Base-by-base conservation (phyloP, 805 yeast genomes). In the Cyberlindnera maritima region DNA sequence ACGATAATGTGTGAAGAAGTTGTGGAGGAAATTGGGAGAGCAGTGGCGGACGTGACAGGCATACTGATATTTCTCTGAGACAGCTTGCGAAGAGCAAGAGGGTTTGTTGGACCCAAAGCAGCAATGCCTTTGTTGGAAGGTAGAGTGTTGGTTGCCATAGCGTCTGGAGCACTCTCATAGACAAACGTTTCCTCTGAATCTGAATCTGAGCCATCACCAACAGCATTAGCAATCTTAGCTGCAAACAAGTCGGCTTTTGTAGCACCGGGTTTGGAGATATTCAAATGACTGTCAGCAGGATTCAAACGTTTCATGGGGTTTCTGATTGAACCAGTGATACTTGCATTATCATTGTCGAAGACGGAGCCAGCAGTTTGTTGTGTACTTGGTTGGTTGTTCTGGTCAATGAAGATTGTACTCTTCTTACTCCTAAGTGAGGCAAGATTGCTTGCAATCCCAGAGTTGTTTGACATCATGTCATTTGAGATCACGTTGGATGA, bases 141-240 rank as follows among this genome's bases (percentile, higher is more conserved):
- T 12, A 55, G 31, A 1, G 56, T 53, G 34, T 41, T 55, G 2
- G 62, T 49, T 31, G 52, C 50, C 21, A 54, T 23, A 5, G 55
- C 60, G 52, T 59, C 62, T 12, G 62, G 62, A 0, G 62, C 61
- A 45, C 63, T 60, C 59, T 91, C 97, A 64, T 92, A 92, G n/a
- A 92, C 97, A 73, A 94, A 92, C 2, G 96, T 89, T 64, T 94
- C 99, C 56, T 91, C 96, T 21, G 90, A 81, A 63, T 91, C 97
- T 29, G 91, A 83, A 35, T 86, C 81, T 50, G 86, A 88, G 37
- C 81, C 91, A 57, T 89, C 96, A 53, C 86, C 96, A 4, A 92
- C 95, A 1, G 98, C 98, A 46, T 89, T 84, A 9, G 97, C 98
- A 50, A 94, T 73, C 57, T 85, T 87, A 0, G 98, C 97, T 10